Evolutionary conservation across 148 eudicot genomes (phyloP).

Genomic region (Drosera capensis): DNA sequence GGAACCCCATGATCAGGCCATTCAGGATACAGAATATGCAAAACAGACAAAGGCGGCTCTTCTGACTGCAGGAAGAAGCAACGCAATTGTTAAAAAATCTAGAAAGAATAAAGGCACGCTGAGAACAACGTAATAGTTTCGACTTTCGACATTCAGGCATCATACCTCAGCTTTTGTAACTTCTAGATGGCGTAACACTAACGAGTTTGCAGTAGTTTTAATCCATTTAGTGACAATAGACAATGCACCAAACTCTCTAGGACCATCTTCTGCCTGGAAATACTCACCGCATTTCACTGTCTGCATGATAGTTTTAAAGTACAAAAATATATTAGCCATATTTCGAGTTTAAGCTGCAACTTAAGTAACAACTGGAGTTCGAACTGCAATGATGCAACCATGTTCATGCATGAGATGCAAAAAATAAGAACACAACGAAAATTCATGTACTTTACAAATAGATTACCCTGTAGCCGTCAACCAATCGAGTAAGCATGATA

Average conservation of each 20-base stretch:
- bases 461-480: slow-evolving; percentile 69
- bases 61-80: slow-evolving; percentile 90
- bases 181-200: slow-evolving; percentile 63
- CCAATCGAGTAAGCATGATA: slow-evolving; percentile 83
- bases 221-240: slow-evolving; percentile 46
- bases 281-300: slow-evolving; percentile 81
- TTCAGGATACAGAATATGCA: slow-evolving; percentile 90
- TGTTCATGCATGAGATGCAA: too few species aligned
- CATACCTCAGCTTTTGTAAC: slow-evolving; percentile 67
- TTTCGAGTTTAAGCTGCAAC: too few species aligned
- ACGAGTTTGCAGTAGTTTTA: slow-evolving; percentile 39
- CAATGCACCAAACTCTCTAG: slow-evolving; percentile 74
- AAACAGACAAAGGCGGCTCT: slow-evolving; percentile 60
- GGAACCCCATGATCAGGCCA: slow-evolving; percentile 99
- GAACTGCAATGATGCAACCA: too few species aligned
- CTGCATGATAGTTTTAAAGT: slow-evolving; percentile 41
- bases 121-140: too few species aligned
- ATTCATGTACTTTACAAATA: slow-evolving; percentile 6
- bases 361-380: too few species aligned
- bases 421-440: too few species aligned
- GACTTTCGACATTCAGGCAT: too few species aligned
- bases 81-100: too few species aligned
- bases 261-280: slow-evolving; percentile 86
- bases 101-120: neutral
- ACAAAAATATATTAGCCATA: neutral